Conservation (phyloP, 768 basidiomycete species). For the Lyophyllum semitale region DNA sequence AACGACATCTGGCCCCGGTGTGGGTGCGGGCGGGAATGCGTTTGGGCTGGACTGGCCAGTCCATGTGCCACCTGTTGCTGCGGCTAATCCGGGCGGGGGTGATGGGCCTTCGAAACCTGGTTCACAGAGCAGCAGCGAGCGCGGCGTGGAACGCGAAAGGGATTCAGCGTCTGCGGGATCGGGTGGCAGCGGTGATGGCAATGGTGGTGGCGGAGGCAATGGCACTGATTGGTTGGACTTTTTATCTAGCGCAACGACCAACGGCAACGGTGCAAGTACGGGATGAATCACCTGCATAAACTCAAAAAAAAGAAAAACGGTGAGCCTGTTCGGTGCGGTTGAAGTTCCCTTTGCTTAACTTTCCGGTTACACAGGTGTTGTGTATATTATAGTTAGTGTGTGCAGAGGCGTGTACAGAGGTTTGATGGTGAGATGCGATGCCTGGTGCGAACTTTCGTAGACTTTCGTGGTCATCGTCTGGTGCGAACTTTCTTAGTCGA, state of each 20-base stretch:
- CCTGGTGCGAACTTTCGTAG: not conserved
- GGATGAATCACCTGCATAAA: not conserved
- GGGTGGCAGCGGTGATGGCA: conserved; percentile 3
- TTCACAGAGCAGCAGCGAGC: conserved; percentile 5
- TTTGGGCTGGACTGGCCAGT: conserved; percentile 39
- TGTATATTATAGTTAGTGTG: not conserved
- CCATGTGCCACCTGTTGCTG: conserved; percentile 16
- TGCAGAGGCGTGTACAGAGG: not conserved
- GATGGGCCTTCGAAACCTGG: conserved; percentile 5
- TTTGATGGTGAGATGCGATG: not conserved
- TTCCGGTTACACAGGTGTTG: not conserved
- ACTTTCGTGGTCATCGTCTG: no score
- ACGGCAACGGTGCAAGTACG: not conserved
- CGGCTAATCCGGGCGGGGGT: not conserved
- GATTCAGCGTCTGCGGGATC: not conserved
- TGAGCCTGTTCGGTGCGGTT: not conserved
- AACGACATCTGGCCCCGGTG: conserved; percentile 7
- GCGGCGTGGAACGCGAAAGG: conserved; percentile 1
- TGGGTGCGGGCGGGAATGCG: conserved; percentile 13
- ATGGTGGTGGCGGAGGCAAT: not conserved
- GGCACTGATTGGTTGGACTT: conserved; percentile 12
- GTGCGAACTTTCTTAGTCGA: not conserved
- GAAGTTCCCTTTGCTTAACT: not conserved
- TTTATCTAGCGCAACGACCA: conserved; percentile 3
- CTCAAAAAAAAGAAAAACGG: not conserved